phyloP scores from a whole-genome alignment of 1,284 basidiomycete species.

The Dichomitus squalens region DNA sequence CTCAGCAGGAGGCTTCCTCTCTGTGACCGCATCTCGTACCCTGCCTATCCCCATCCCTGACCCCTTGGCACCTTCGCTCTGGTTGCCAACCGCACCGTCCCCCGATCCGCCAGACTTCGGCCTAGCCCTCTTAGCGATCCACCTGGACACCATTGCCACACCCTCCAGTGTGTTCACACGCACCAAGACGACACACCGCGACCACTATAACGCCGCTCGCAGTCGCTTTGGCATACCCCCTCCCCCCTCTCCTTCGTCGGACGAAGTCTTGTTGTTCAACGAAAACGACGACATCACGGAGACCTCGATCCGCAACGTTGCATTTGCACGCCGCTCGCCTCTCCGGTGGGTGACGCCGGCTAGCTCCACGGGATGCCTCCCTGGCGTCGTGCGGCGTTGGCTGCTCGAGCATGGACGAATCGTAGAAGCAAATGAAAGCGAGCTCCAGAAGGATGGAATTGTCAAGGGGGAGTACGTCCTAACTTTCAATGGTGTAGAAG shows the following conservation, averaged over 20 bases:
- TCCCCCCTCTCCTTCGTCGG: constrained; percentile 27
- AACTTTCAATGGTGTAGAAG: constrained; percentile 70
- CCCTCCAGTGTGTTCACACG: constrained; percentile 55
- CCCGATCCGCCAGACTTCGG: constrained; percentile 1
- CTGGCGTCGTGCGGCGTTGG: constrained; percentile 67
- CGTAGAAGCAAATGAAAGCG: constrained; percentile 43
- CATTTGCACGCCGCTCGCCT: constrained; percentile 44
- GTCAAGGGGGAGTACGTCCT: constrained; percentile 62
- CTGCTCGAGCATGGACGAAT: constrained; percentile 62
- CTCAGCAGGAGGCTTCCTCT: constrained; percentile 45
- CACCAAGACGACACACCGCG: constrained; percentile 70
- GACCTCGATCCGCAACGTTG: constrained; percentile 69
- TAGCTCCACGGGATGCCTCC: constrained; percentile 61
- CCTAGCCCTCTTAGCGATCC: constrained; percentile 39
- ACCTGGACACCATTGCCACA: constrained; percentile 57
- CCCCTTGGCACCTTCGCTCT: constrained; percentile 31
- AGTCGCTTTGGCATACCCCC: constrained; percentile 48
- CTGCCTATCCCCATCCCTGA: constrained; percentile 39
- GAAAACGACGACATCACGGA: constrained; percentile 54
- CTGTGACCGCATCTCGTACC: constrained; percentile 44
- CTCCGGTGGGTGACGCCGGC: constrained; percentile 67
- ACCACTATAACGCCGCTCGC: constrained; percentile 62
- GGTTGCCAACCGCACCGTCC: constrained; percentile 13
- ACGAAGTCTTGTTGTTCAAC: constrained; percentile 70
- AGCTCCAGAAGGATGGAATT: constrained; percentile 47